Evolutionary conservation across 371 early-diverging fungal species (phyloP).

Genomic region (Rhizopus microsporus): DNA sequence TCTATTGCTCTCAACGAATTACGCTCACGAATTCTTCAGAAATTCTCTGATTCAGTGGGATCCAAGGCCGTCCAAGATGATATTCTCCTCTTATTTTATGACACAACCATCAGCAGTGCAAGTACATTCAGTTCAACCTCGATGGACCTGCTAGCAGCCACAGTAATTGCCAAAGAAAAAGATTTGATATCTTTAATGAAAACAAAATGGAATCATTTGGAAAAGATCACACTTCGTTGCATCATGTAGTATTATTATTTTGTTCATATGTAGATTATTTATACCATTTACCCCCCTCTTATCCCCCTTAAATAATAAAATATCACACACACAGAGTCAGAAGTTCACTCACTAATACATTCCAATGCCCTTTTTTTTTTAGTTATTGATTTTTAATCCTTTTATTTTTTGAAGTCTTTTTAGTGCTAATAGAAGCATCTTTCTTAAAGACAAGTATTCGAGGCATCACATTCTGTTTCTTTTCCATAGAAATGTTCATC

Average conservation of each 20-base stretch:
- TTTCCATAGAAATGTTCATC: conserved; percentile 8
- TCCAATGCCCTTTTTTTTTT: neutral
- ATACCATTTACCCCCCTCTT: neutral
- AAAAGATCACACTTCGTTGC: conserved; percentile 38
- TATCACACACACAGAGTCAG: neutral
- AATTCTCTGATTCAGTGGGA: conserved; percentile 36
- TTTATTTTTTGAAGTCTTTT: neutral
- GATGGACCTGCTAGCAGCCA: conserved; percentile 9
- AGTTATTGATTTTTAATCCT: neutral
- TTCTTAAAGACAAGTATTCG: conserved; percentile 7
- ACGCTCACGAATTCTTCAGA: conserved; percentile 31
- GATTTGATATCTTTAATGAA: conserved; percentile 28
- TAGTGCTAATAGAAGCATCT: neutral
- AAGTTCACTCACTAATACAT: neutral
- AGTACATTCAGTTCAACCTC: conserved; percentile 15
- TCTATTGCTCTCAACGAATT: conserved; percentile 26
- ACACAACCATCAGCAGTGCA: conserved; percentile 17
- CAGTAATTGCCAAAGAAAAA: conserved; percentile 28
- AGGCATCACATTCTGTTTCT: neutral
- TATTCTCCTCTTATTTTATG: conserved; percentile 22
- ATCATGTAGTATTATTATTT: conserved; percentile 20
- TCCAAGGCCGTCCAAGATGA: conserved; percentile 11
- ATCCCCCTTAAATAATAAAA: neutral
- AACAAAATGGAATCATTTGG: conserved; percentile 30
- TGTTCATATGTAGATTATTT: neutral